Evolutionary conservation across 768 basidiomycete species (phyloP), one percentile per base, ranked within the genome.

Genomic region (button mushroom (Agaricus bisporus)): DNA sequence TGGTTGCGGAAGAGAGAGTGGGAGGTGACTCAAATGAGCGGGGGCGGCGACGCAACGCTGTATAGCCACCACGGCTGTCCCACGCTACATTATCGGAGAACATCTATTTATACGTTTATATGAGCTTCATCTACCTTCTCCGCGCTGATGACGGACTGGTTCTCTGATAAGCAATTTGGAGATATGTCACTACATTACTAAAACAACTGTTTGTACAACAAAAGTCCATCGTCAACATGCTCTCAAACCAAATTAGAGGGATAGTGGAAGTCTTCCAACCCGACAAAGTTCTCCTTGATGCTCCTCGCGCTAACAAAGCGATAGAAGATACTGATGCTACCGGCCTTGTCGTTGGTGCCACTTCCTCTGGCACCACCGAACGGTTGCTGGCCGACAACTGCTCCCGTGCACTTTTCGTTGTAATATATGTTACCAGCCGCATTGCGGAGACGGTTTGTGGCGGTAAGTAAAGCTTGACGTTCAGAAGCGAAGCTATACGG

Each of bases 301-400:
- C 86, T 92, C 65, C 97, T 79, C 48, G 90, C 84, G 52, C 85
- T 85, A 56, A 95, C 82, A 69, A 94, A 92, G 52, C 95, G 77
- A 69, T 77, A 79, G 60, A 80, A 81, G 43, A 81, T 78, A 61
- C 71, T 74, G 57, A 91, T 81, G 58, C 89, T 91, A 7, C 76
- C 97, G 1, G 95, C 93, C 73, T 98, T 99, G 70, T 98, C 97
- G 74, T 98, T 98, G 58, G 95, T 99, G 26, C 97, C 95, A 64
- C 88, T 91, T 29, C 79, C 89, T 36, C 95, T 83, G 2, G 84
- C 91, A 28, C 97, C 97, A 45, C 97, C 97, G 65, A 99, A 99
- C 10, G 97, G 95, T 70, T 99, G 95, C 68, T 98, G 95, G 8
- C 94, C 95, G 35, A 98, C 93, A 46, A 91, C 90, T n/a, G 93